These are phyloP conservation scores for Parachaetomium inaequale DNA, from an alignment of 495 filamentous ascomycete genomes.

Conservation along the genomic window DNA sequence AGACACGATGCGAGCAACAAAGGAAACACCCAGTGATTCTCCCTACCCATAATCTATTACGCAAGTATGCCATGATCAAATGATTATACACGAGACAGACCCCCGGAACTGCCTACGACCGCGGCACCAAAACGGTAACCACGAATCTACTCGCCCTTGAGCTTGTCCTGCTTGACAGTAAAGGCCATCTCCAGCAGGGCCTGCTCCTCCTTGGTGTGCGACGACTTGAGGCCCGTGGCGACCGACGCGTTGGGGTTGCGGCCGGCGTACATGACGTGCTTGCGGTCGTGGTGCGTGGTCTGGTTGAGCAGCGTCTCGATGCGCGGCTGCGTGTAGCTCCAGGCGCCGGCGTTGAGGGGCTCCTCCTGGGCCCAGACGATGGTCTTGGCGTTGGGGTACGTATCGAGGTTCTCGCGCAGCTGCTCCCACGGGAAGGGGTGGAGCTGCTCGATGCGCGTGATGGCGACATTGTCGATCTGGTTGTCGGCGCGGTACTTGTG, in stretches of 20 bases:
- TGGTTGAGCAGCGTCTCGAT: slow-evolving; percentile 93
- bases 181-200: slow-evolving; percentile 77
- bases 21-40: background rate
- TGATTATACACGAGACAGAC: slow-evolving; percentile 13
- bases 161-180: slow-evolving; percentile 59
- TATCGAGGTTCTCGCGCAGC: slow-evolving; percentile 90
- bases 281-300: slow-evolving; percentile 83
- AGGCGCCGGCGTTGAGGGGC: slow-evolving; percentile 92
- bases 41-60: slow-evolving; percentile 10
- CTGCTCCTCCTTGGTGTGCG: slow-evolving; percentile 90
- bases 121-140: background rate
- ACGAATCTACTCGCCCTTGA: slow-evolving; percentile 60
- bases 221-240: slow-evolving; percentile 85
- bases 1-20: background rate
- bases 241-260: slow-evolving; percentile 85
- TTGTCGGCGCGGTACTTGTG: slow-evolving; percentile 85
- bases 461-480: slow-evolving; percentile 79
- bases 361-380: slow-evolving; percentile 98
- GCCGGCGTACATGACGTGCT: slow-evolving; percentile 96
- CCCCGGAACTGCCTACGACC: background rate
- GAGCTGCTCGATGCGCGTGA: slow-evolving; percentile 94
- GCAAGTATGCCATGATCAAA: background rate
- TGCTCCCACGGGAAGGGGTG: slow-evolving; percentile 98
- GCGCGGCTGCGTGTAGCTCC: slow-evolving; percentile 91
- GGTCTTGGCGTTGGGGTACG: slow-evolving; percentile 92